phyloP scores from a whole-genome alignment of 2,329 filamentous ascomycete species.

The Colletotrichum sp. region DNA sequence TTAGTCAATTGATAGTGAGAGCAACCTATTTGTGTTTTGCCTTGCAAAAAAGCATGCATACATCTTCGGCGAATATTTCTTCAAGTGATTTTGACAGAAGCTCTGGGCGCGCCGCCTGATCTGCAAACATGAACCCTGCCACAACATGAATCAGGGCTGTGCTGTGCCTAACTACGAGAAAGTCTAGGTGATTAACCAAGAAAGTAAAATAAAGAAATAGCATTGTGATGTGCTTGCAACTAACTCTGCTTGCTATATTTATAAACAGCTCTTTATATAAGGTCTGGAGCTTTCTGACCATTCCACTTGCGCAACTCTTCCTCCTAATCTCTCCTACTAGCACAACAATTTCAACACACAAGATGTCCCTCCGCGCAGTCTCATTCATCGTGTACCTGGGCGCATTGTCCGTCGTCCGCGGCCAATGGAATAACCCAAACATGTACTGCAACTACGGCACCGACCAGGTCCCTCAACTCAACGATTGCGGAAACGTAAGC shows the following conservation, averaged over 20 bases:
- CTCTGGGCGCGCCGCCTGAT: not conserved
- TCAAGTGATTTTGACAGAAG: too few species aligned
- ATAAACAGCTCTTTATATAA: not conserved
- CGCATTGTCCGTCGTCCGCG: not conserved
- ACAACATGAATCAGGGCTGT: not conserved
- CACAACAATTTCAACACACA: not conserved
- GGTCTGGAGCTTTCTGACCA: rapidly evolving
- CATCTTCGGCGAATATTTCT: too few species aligned
- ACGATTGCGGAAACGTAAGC: not conserved
- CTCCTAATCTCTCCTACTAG: not conserved
- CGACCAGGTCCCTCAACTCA: not conserved
- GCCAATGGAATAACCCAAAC: not conserved
- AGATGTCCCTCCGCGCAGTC: not conserved
- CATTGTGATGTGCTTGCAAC: not conserved
- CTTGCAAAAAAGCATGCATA: too few species aligned
- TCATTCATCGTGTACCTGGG: not conserved
- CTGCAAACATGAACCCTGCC: not conserved
- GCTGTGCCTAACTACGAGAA: not conserved
- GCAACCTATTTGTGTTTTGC: too few species aligned
- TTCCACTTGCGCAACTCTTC: not conserved
- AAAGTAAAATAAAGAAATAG: not conserved
- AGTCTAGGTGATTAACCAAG: not conserved
- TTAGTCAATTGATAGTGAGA: not conserved
- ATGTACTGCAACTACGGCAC: not conserved
- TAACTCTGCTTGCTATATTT: not conserved